Conservation (phyloP, 139 green algal species). For the Haematococcus lacustris region DNA sequence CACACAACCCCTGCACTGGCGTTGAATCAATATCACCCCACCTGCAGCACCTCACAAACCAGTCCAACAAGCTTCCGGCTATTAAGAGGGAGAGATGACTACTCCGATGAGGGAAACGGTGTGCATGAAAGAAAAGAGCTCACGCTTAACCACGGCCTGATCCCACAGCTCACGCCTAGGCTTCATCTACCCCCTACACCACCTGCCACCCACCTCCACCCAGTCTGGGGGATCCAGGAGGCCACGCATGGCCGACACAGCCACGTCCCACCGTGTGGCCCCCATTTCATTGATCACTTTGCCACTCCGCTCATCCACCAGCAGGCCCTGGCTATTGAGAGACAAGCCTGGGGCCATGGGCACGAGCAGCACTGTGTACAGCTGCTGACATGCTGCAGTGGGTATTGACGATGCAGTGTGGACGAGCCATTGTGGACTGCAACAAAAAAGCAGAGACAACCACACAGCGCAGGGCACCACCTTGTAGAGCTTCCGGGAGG, state of each 20-base stretch:
- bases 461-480: background rate
- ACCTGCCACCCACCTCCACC: slow-evolving; percentile 20
- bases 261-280: slow-evolving; percentile 53
- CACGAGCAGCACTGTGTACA: too few species aligned
- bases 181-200: background rate
- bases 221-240: slow-evolving; percentile 48
- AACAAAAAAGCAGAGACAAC: background rate
- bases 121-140: background rate
- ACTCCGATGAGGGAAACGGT: background rate
- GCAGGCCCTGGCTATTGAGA: slow-evolving; percentile 25
- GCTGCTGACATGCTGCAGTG: too few species aligned
- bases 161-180: background rate
- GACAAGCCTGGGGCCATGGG: slow-evolving; percentile 12
- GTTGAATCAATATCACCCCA: too few species aligned
- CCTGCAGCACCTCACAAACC: too few species aligned
- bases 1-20: too few species aligned
- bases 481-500: slow-evolving; percentile 16
- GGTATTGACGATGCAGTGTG: background rate
- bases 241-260: slow-evolving; percentile 44
- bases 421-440: background rate
- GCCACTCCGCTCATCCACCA: slow-evolving; percentile 32
- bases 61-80: too few species aligned
- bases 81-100: too few species aligned
- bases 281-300: slow-evolving; percentile 62
- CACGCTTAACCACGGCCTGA: background rate